Percentiles rank a stretch among this genome's conserved stretches.
phyloP scores from a whole-genome alignment of 2,329 filamentous ascomycete species.

The Talaromyces sp. region DNA sequence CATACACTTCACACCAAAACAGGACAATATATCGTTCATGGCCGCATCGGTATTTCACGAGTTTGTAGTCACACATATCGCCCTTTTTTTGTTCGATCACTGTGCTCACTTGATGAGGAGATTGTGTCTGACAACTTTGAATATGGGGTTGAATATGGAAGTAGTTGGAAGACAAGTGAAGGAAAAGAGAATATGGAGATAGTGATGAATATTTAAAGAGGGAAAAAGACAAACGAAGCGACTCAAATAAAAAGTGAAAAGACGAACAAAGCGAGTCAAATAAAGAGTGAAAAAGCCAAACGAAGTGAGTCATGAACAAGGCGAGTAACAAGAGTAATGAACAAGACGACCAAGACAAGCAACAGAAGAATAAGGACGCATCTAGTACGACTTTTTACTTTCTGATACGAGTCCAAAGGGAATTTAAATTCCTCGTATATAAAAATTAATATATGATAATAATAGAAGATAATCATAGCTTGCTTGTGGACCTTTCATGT shows the following conservation, averaged over 20 bases:
- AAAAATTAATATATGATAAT: background rate
- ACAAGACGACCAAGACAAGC: background rate
- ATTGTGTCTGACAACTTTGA: background rate
- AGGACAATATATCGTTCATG: conserved; percentile 5
- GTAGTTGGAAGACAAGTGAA: background rate
- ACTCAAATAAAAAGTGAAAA: no score
- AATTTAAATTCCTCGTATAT: background rate
- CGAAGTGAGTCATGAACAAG: no score
- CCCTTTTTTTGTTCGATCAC: background rate
- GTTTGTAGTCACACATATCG: conserved; percentile 9
- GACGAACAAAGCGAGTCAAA: no score
- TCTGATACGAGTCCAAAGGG: background rate
- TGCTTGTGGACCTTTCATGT: background rate
- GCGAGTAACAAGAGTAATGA: background rate
- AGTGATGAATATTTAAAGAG: background rate
- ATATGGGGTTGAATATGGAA: background rate
- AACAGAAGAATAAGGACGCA: background rate
- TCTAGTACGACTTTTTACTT: background rate
- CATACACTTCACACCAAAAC: conserved; percentile 5
- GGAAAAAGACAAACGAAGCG: background rate
- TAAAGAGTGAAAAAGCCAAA: no score
- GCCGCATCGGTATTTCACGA: conserved; percentile 7
- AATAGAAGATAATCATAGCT: background rate
- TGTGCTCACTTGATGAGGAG: background rate
- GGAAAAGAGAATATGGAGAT: background rate